These are phyloP conservation scores for Salinomyces thailandicus DNA, from an alignment of 2,329 filamentous ascomycete species.

Conservation along the genomic window DNA sequence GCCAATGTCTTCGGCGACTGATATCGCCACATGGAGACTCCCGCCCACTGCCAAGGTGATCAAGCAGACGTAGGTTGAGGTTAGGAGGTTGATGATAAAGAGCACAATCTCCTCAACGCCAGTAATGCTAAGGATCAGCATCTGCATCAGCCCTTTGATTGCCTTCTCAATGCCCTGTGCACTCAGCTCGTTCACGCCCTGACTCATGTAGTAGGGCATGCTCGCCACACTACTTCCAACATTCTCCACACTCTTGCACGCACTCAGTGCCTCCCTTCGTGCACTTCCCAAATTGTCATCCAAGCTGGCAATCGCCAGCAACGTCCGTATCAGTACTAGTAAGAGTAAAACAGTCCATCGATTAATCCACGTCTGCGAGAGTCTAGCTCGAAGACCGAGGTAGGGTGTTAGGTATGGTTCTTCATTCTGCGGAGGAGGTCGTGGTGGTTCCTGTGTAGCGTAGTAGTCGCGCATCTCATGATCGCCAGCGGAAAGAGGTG, in stretches of 20 bases:
- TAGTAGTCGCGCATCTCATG: slow-evolving; percentile 54
- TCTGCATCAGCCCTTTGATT: slow-evolving; percentile 66
- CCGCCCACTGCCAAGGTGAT: slow-evolving; percentile 75
- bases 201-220: slow-evolving; percentile 90
- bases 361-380: slow-evolving; percentile 77
- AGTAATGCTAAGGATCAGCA: slow-evolving; percentile 68
- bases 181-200: slow-evolving; percentile 77
- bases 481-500: slow-evolving; percentile 50
- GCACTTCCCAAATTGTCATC: slow-evolving; percentile 66
- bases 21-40: slow-evolving; percentile 59
- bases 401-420: slow-evolving; percentile 74
- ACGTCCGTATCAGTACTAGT: slow-evolving; percentile 69
- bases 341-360: slow-evolving; percentile 80
- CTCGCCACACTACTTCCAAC: slow-evolving; percentile 93
- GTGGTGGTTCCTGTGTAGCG: slow-evolving; percentile 44
- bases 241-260: slow-evolving; percentile 85
- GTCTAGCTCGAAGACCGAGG: slow-evolving; percentile 73
- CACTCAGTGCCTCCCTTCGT: slow-evolving; percentile 69
- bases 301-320: slow-evolving; percentile 65
- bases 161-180: slow-evolving; percentile 70
- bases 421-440: slow-evolving; percentile 49
- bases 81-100: slow-evolving; percentile 87
- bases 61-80: slow-evolving; percentile 80
- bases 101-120: slow-evolving; percentile 79
- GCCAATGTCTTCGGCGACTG: slow-evolving; percentile 50